A percentile compares a stretch with the other conserved stretches of the same genome.
Conservation (phyloP, 371 early-diverging fungal species). For the Lichtheimia ornata region DNA sequence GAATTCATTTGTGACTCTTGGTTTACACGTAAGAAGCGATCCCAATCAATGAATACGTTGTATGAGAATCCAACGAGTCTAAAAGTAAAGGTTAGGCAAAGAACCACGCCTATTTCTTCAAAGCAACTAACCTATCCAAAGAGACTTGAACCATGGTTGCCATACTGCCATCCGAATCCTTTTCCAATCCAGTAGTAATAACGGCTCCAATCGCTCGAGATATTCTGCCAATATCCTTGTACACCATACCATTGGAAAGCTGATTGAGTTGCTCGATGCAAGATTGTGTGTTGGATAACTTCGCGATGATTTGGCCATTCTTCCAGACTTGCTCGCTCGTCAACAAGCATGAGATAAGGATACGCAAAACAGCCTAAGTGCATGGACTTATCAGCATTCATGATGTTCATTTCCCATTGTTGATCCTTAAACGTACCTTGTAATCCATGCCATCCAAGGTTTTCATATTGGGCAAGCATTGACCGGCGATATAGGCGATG, state of each 20-base stretch:
- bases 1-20: slow-evolving; percentile 14
- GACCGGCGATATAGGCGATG: slow-evolving; percentile 32
- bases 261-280: slow-evolving; percentile 11
- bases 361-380: slow-evolving; percentile 13
- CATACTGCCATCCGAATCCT: slow-evolving; percentile 3
- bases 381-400: background rate
- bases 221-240: slow-evolving; percentile 49
- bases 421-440: slow-evolving; percentile 11
- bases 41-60: slow-evolving; percentile 42
- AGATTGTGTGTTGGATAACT: slow-evolving; percentile 16
- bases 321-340: slow-evolving; percentile 33
- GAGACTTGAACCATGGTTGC: slow-evolving; percentile 9
- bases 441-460: slow-evolving; percentile 12
- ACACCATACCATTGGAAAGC: slow-evolving; percentile 24
- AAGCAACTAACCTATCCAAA: slow-evolving; percentile 17
- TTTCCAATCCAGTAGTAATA: slow-evolving; percentile 17
- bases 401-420: background rate
- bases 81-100: slow-evolving; percentile 2
- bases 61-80: slow-evolving; percentile 41
- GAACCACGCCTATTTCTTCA: background rate
- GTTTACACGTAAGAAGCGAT: slow-evolving; percentile 23
- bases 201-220: slow-evolving; percentile 39
- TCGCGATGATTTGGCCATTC: slow-evolving; percentile 22
- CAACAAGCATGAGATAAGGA: slow-evolving; percentile 27
- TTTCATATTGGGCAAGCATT: slow-evolving; percentile 34